phyloP scores from a whole-genome alignment of 768 basidiomycete species.

The Termitomyces sp. region DNA sequence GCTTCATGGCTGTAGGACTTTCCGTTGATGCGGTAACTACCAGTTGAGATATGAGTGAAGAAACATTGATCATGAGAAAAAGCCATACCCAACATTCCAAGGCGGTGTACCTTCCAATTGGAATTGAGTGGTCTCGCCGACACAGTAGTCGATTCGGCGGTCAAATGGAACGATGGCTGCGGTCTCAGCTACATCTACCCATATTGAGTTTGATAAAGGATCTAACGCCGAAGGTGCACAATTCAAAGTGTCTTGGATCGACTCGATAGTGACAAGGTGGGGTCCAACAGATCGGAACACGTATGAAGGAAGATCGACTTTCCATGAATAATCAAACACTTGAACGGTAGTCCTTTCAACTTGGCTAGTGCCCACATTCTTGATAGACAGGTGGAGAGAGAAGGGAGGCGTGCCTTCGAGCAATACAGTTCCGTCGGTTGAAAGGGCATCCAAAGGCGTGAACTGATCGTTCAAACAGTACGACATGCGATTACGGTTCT shows the following conservation, averaged over 20 bases:
- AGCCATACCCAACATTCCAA: slow-evolving; percentile 79
- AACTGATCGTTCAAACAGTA: slow-evolving; percentile 78
- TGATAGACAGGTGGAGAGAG: slow-evolving; percentile 69
- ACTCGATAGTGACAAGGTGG: slow-evolving; percentile 76
- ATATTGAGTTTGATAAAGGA: slow-evolving; percentile 58
- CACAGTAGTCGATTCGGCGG: slow-evolving; percentile 78
- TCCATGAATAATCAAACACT: slow-evolving; percentile 58
- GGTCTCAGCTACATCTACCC: slow-evolving; percentile 95
- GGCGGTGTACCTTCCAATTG: slow-evolving; percentile 92
- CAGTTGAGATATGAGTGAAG: slow-evolving; percentile 12
- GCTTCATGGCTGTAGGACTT: slow-evolving; percentile 72
- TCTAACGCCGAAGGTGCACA: slow-evolving; percentile 77
- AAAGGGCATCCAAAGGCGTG: slow-evolving; percentile 47
- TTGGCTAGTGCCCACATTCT: slow-evolving; percentile 72
- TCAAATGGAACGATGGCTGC: slow-evolving; percentile 89
- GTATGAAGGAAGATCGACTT: slow-evolving; percentile 66
- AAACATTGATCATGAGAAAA: not conserved
- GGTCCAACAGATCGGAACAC: slow-evolving; percentile 77
- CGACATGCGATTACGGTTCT: slow-evolving; percentile 58
- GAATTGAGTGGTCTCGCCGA: slow-evolving; percentile 88
- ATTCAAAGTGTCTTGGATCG: slow-evolving; percentile 74
- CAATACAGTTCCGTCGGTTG: slow-evolving; percentile 58
- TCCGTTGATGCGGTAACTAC: slow-evolving; percentile 79
- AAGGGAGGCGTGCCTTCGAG: slow-evolving; percentile 89
- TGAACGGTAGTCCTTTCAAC: slow-evolving; percentile 57